Evolutionary conservation across 495 filamentous ascomycete genomes (phyloP).

Genomic region (Sporormia fimetaria): DNA sequence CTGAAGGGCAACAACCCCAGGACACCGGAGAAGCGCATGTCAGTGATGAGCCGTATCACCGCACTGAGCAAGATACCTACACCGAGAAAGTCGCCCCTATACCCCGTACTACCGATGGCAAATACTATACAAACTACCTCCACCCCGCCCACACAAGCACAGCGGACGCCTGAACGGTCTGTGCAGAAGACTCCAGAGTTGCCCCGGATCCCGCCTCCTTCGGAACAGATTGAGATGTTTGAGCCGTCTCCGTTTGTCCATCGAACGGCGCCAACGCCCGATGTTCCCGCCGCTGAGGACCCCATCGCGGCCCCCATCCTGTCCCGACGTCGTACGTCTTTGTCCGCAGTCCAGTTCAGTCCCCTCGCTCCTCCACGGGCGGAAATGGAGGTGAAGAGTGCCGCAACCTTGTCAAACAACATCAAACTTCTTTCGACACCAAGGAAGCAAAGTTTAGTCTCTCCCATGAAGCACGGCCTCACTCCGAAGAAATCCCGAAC

Average conservation of each 20-base stretch:
- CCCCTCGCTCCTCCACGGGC: conserved; percentile 10
- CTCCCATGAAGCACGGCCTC: conserved; percentile 18
- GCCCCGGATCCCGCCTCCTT: conserved; percentile 9
- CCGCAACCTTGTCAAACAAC: conserved; percentile 25
- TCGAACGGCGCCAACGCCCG: conserved; percentile 4
- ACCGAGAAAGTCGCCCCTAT: conserved; percentile 10
- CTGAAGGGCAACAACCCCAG: conserved; percentile 25
- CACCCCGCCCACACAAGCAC: neutral
- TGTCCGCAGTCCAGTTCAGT: conserved; percentile 21
- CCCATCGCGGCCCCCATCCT: conserved; percentile 21
- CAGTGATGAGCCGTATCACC: neutral
- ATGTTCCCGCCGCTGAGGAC: conserved; percentile 10
- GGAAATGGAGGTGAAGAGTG: conserved; percentile 19
- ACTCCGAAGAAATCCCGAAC: conserved; percentile 30
- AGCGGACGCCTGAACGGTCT: conserved; percentile 12
- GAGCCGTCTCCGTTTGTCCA: conserved; percentile 16
- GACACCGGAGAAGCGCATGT: conserved; percentile 4
- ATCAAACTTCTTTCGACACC: conserved; percentile 34
- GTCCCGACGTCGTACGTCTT: conserved; percentile 18
- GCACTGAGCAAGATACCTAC: conserved; percentile 4
- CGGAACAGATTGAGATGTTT: conserved; percentile 8
- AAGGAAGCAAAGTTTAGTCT: conserved; percentile 21
- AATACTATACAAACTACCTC: neutral
- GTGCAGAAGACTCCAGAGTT: too few relatives aligned
- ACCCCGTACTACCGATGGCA: conserved; percentile 1